Base-by-base conservation (phyloP, 192 early-diverging fungal genomes). In the Tieghemiomyces parasiticus region DNA sequence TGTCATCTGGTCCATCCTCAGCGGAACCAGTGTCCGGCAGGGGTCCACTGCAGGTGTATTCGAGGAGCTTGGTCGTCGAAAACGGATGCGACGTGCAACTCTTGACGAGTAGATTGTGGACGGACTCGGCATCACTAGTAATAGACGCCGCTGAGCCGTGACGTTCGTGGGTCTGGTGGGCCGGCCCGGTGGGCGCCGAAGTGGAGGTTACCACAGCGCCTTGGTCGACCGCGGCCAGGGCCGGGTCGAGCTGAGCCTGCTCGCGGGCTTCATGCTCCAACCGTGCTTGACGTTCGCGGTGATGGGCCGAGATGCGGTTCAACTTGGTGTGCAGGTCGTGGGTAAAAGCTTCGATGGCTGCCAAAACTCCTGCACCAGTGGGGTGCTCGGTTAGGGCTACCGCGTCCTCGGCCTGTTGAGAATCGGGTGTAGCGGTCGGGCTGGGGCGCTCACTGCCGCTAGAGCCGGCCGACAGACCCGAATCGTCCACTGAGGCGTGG, bases 1-100 rank as follows among this genome's bases (percentile, higher is more conserved):
- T 48, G 22, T 64, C 33, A 1, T 52, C 58, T 16, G 65, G 30
- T 24, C 63, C 68, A 24, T 35, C 35, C 35, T 48, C 46, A 28
- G 47, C 35, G 0, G 31, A 13, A 10, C 61, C 48, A 3, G 46
- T 26, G 1, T 47, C 63, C 1, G 65, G 55, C 33, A 65, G 20
- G 0, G 65, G 67, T 4, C 60, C 20, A 26, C 26, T 59, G 46
- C 65, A 69, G 35, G 49, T 33, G 42, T 73, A 64, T 9, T 70
- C 63, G 31, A 73, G 69, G 46, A 73, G 45, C 28, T 65, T 65
- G 0, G 72, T 60, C 9, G 67, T 60, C 16, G 72, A 67, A 58
- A 73, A 53, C 0, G 61, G 65, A 58, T 69, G 33, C 1, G 67
- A 65, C 10, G 63, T 53, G 32, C 69, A 65, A 12, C 69, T 67